Percentiles rank a stretch among this genome's conserved stretches.
These are phyloP conservation scores for Isochrysis galbana DNA, from an alignment of 78 protist species.

Conservation along the genomic window DNA sequence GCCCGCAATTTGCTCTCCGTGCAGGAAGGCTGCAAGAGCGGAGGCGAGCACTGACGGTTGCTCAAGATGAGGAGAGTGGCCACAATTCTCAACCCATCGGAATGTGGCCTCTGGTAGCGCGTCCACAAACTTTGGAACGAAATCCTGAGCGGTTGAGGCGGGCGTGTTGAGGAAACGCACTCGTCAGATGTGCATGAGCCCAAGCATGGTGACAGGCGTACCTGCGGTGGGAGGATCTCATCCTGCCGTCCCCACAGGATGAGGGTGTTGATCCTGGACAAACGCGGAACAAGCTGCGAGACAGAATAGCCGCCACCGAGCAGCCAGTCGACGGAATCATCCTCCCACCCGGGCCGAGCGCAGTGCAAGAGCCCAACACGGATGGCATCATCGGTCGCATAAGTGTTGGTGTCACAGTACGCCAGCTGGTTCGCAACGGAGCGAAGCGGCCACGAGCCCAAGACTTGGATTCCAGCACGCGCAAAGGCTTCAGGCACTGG, in stretches of 20 bases:
- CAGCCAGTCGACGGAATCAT: neutral
- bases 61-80: constrained; percentile 48
- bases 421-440: neutral
- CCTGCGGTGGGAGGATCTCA: neutral
- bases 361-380: constrained; percentile 24
- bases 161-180: too few relatives aligned
- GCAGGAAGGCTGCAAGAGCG: neutral
- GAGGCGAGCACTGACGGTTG: neutral
- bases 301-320: neutral
- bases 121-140: neutral
- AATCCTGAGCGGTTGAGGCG: too few relatives aligned
- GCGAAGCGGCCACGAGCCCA: neutral
- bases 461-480: neutral
- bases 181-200: too few relatives aligned
- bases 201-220: too few relatives aligned
- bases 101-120: neutral
- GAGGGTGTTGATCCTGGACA: neutral
- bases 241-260: constrained; percentile 24
- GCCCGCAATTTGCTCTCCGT: neutral
- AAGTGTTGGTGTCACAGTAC: neutral
- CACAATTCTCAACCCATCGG: constrained; percentile 25
- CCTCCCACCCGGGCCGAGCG: neutral
- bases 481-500: neutral
- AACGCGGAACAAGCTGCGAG: neutral
- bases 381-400: neutral